A percentile compares a stretch with the other conserved stretches of the same genome.
These are phyloP conservation scores for Hypoxylon sp. DNA, from an alignment of 2,329 filamentous ascomycete species.

Conservation along the genomic window DNA sequence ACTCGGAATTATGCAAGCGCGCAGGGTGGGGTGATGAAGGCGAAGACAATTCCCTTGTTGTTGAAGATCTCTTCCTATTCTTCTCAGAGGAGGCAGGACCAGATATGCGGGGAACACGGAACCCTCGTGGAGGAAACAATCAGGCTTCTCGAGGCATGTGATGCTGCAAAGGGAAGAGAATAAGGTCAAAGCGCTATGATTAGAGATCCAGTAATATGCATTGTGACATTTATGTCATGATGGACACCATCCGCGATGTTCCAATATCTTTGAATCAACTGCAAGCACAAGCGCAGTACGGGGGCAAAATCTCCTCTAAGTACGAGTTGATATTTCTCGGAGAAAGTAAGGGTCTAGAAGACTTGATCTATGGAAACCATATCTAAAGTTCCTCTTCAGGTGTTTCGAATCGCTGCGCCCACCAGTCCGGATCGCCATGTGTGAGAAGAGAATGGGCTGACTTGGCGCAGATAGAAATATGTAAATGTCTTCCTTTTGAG, in stretches of 20 bases:
- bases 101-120: conserved; percentile 26
- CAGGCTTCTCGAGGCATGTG: conserved; percentile 22
- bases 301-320: not conserved
- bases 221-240: conserved; percentile 17
- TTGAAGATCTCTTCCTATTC: conserved; percentile 22
- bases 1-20: conserved; percentile 26
- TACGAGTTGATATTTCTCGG: conserved; percentile 23
- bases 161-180: conserved; percentile 16
- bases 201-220: conserved; percentile 20
- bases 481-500: conserved; percentile 8
- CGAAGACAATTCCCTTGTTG: conserved; percentile 9
- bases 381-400: conserved; percentile 21
- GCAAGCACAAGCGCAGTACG: not conserved
- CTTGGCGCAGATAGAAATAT: conserved; percentile 3
- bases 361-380: conserved; percentile 17
- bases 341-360: conserved; percentile 1
- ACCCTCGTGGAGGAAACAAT: conserved; percentile 9
- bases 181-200: conserved; percentile 28
- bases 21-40: conserved; percentile 30
- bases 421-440: conserved; percentile 15
- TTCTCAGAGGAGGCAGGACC: not conserved
- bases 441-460: conserved; percentile 6
- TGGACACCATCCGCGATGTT: conserved; percentile 11
- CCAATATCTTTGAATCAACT: not conserved
- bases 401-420: conserved; percentile 13